These are phyloP conservation scores for Ceratocystis colombiana DNA, from an alignment of 2,329 filamentous ascomycete genomes.

Conservation along the genomic window DNA sequence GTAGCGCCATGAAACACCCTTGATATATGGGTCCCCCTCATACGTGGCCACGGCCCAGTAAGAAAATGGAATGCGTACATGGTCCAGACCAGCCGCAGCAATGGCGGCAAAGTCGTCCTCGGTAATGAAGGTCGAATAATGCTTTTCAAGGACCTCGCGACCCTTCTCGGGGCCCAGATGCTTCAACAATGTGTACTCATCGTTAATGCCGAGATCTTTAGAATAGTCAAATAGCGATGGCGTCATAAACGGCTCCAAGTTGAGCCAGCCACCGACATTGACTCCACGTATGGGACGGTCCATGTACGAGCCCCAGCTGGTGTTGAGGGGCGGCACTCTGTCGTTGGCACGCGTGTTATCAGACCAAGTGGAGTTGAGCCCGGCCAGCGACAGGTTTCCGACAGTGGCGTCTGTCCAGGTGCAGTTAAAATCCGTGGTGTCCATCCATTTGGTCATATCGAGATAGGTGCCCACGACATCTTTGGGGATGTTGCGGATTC, in stretches of 20 bases:
- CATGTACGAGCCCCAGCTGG: slow-evolving; percentile 52
- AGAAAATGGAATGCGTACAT: slow-evolving; percentile 49
- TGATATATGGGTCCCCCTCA: slow-evolving; percentile 41
- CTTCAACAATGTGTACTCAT: slow-evolving; percentile 44
- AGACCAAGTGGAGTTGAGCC: slow-evolving; percentile 58
- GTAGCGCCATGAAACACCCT: slow-evolving; percentile 34
- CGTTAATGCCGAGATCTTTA: slow-evolving; percentile 33
- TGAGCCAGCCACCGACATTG: slow-evolving; percentile 64
- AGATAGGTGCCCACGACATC: slow-evolving; percentile 52
- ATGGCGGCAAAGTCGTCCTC: slow-evolving; percentile 48
- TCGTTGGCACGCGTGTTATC: slow-evolving; percentile 54
- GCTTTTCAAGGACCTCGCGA: slow-evolving; percentile 37
- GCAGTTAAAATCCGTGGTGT: slow-evolving; percentile 62
- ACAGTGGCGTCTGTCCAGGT: slow-evolving; percentile 60
- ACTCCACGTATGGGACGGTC: slow-evolving; percentile 57
- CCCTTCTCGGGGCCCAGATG: slow-evolving; percentile 38
- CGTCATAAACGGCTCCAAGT: slow-evolving; percentile 64
- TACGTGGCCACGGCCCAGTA: slow-evolving; percentile 49
- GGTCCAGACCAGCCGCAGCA: slow-evolving; percentile 46
- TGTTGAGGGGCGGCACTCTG: slow-evolving; percentile 53
- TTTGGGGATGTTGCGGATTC: slow-evolving; percentile 35
- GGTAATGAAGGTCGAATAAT: slow-evolving; percentile 43
- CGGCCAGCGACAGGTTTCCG: slow-evolving; percentile 59
- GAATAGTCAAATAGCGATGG: slow-evolving; percentile 57
- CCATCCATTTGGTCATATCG: slow-evolving; percentile 64